Evolutionary conservation across 2,329 filamentous ascomycete species (phyloP).

Genomic region (Arthroderma sp.): DNA sequence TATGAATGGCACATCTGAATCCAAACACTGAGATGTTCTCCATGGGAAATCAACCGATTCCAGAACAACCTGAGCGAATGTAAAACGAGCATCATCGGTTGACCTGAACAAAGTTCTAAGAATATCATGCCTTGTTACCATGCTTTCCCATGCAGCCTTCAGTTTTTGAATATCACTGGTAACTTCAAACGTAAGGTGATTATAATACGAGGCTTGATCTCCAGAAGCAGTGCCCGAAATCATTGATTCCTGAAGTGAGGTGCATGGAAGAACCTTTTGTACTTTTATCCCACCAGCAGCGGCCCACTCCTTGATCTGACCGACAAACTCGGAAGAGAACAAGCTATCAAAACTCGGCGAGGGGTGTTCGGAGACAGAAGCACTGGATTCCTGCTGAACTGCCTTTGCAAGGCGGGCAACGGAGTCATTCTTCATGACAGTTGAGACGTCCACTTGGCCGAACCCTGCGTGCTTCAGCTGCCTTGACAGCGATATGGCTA

Average conservation of each 20-base stretch:
- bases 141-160: conserved; percentile 46
- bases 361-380: not conserved
- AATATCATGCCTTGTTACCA: conserved; percentile 58
- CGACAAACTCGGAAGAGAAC: conserved; percentile 18
- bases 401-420: conserved; percentile 41
- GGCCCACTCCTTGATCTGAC: conserved; percentile 23
- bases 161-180: conserved; percentile 39
- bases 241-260: conserved; percentile 81
- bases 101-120: conserved; percentile 62
- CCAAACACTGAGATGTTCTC: conserved; percentile 33
- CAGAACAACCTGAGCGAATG: conserved; percentile 62
- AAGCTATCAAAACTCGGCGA: conserved; percentile 3
- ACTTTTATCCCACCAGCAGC: conserved; percentile 24
- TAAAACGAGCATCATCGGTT: conserved; percentile 46
- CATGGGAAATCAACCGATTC: conserved; percentile 33
- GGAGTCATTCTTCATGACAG: conserved; percentile 54
- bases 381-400: not conserved
- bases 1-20: conserved; percentile 24
- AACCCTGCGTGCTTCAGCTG: conserved; percentile 37
- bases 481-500: conserved; percentile 57
- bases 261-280: conserved; percentile 59
- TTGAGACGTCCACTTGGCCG: conserved; percentile 49
- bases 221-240: conserved; percentile 43
- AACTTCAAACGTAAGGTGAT: conserved; percentile 54
- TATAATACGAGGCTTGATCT: conserved; percentile 50